Base-by-base conservation (phyloP, 2,329 filamentous ascomycete genomes). In the Venturia effusa region DNA sequence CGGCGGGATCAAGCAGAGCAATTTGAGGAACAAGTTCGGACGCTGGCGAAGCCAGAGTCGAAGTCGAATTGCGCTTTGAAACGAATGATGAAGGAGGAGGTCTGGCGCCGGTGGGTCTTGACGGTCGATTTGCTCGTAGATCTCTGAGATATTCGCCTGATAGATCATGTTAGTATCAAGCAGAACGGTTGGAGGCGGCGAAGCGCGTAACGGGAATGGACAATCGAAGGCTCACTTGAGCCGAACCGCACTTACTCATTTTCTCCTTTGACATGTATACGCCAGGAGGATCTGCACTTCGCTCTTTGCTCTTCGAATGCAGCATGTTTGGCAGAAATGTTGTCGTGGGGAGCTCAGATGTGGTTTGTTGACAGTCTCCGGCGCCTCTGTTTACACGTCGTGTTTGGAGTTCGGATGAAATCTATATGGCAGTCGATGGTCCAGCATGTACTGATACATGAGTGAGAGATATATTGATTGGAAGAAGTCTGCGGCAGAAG, bases 111-210 rank as follows among this genome's bases (percentile, higher is more conserved):
- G 84, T 87, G 10, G 89, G 89, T 64, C 89, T 83, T 41, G 82
- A 79, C 64, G 85, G 79, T 61, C 87, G 85, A 74, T 83, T 88
- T 68, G 82, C 84, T 68, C 89, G 86, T 41, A 93, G 82, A 68
- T 87, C 84, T 68, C 86, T 80, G 41, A 92, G 82, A 73, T 91
- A 92, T 66, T 80, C 80, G 68, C 86, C 88, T 91, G 75, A 62
- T 67, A 27, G n/a, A 66, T 61, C 27, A 59, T 41, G 39, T 51
- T 55, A 64, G 48, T n/a, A 48, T 43, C 37, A 61, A 61, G 43
- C 32, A 55, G 43, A 34, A 68, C 67, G 65, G 62, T 32, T 30
- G 30, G 40, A 6, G 15, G 19, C 27, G 22, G n/a, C 63, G 17
- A 40, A 19, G 51, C 5, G 19, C 57, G 15, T 22, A 41, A n/a